phyloP scores from a whole-genome alignment of 176 grass and related monocot genomes.

The Otatea glauca region DNA sequence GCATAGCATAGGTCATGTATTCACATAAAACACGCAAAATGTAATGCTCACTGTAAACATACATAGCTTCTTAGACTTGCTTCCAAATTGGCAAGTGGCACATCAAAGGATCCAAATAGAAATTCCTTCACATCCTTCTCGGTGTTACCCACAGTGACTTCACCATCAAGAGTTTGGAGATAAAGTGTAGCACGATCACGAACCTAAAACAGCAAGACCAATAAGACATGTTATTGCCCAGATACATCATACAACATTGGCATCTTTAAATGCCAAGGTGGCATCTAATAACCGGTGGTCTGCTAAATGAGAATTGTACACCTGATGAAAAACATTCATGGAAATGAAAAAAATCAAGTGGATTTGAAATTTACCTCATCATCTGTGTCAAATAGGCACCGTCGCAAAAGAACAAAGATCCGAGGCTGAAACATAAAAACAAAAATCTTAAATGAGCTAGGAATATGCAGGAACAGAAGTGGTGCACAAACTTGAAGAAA shows the following conservation, averaged over 20 bases:
- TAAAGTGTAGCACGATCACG: slow-evolving; percentile 96
- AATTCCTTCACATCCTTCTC: slow-evolving; percentile 86
- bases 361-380: slow-evolving; percentile 73
- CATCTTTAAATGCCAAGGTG: not conserved
- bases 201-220: slow-evolving; percentile 62
- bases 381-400: slow-evolving; percentile 97
- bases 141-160: slow-evolving; percentile 59
- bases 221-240: slow-evolving; percentile 30
- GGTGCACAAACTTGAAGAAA: slow-evolving; percentile 6
- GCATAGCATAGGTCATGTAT: slow-evolving; percentile 25
- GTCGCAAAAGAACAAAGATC: slow-evolving; percentile 95
- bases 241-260: slow-evolving; percentile 6
- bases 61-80: slow-evolving; percentile 89
- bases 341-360: slow-evolving; percentile 15
- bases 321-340: slow-evolving; percentile 18
- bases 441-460: slow-evolving; percentile 41
- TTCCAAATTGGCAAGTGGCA: slow-evolving; percentile 94
- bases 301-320: slow-evolving; percentile 34
- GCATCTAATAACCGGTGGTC: slow-evolving; percentile 19
- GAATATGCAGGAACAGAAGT: slow-evolving; percentile 24
- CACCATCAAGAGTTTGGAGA: slow-evolving; percentile 76
- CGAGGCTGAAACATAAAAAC: slow-evolving; percentile 62
- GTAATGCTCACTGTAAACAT: slow-evolving; percentile 42
- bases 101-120: slow-evolving; percentile 93
- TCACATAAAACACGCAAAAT: slow-evolving; percentile 23